Conservation (phyloP, 2,329 filamentous ascomycete genomes). For the Calycina herbarum region DNA sequence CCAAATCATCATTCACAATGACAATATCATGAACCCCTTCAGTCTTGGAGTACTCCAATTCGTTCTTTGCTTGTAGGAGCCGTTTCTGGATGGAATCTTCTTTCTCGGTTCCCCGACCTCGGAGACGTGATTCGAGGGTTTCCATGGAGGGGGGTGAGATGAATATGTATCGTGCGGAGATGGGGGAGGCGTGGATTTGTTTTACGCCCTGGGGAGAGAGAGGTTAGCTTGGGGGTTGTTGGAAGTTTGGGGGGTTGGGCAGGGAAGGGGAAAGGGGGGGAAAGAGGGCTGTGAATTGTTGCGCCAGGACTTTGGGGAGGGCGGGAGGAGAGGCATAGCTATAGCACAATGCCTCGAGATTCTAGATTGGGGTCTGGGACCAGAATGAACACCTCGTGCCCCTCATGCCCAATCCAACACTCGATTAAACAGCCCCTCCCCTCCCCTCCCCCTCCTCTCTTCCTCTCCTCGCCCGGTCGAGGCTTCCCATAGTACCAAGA, state of each 20-base stretch:
- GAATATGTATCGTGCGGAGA: constrained; percentile 80
- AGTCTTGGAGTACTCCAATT: constrained; percentile 71
- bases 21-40: constrained; percentile 66
- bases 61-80: constrained; percentile 68
- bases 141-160: constrained; percentile 76
- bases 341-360: not conserved
- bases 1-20: constrained; percentile 65
- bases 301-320: no score
- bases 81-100: constrained; percentile 71
- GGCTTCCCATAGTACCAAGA: not conserved
- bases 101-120: constrained; percentile 75
- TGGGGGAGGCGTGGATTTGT: constrained; percentile 77
- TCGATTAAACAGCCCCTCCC: not conserved
- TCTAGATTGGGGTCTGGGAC: not conserved
- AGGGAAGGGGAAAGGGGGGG: not conserved
- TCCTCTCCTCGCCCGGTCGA: not conserved
- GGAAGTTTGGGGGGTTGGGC: not conserved
- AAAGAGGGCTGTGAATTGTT: not conserved
- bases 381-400: not conserved
- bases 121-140: constrained; percentile 70
- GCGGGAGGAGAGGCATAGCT: not conserved
- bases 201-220: constrained; percentile 69
- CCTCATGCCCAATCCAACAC: not conserved
- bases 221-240: not conserved
- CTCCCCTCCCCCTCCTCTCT: not conserved